Conservation (phyloP, 2,329 filamentous ascomycete genomes). For the Nemania diffusa region DNA sequence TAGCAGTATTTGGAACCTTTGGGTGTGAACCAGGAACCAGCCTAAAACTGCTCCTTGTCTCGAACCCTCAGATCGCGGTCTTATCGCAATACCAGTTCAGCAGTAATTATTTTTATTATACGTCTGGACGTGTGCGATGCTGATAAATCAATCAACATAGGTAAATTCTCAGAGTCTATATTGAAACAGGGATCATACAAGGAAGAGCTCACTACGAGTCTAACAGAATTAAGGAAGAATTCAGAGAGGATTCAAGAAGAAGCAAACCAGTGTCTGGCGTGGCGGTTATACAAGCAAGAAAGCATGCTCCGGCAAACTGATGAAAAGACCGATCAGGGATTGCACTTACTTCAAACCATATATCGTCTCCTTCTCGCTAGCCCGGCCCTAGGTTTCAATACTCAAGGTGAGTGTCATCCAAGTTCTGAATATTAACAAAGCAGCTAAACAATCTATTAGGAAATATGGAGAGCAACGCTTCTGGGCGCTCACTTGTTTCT, state of each 20-base stretch:
- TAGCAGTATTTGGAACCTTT: no score
- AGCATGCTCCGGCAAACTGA: constrained; percentile 1
- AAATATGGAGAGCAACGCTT: neutral
- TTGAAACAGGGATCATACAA: constrained; percentile 26
- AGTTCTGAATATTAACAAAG: neutral
- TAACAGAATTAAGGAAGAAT: constrained; percentile 9
- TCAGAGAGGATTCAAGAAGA: constrained; percentile 16
- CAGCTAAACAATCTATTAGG: neutral
- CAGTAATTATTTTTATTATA: neutral
- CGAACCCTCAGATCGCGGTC: no score
- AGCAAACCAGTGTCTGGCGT: constrained; percentile 16
- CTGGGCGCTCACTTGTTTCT: neutral
- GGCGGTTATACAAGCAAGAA: constrained; percentile 5
- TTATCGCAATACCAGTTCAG: no score
- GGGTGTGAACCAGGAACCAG: no score
- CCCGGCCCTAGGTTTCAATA: neutral
- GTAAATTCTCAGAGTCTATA: constrained; percentile 22
- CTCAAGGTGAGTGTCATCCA: constrained; percentile 3
- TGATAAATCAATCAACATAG: neutral
- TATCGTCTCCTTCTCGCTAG: constrained; percentile 2
- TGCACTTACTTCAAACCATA: constrained; percentile 17
- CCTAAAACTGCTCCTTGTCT: no score
- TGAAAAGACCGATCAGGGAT: constrained; percentile 14
- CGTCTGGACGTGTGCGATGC: neutral
- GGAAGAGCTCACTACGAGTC: constrained; percentile 14